Percentiles rank a stretch among this genome's conserved stretches.
These are phyloP conservation scores for Marasmius sp. DNA, from an alignment of 1,284 basidiomycete species.

Conservation along the genomic window DNA sequence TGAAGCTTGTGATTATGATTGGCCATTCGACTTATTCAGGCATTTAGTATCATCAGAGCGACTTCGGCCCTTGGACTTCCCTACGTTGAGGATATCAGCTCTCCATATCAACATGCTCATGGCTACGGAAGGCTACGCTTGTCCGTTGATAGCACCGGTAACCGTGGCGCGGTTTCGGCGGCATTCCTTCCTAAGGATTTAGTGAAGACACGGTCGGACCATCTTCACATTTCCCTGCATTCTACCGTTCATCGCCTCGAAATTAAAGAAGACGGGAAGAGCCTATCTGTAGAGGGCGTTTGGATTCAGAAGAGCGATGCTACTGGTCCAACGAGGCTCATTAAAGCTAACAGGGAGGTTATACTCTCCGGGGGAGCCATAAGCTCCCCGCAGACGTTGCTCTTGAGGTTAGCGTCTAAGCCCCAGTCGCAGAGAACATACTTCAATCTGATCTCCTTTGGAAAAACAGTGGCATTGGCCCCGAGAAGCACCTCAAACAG, in stretches of 20 bases:
- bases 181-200: constrained; percentile 22
- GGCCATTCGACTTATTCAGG: background rate
- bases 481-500: background rate
- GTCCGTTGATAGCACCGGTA: constrained; percentile 19
- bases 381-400: constrained; percentile 23
- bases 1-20: background rate
- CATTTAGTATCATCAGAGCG: constrained; percentile 7
- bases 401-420: constrained; percentile 20
- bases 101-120: constrained; percentile 12
- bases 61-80: constrained; percentile 17
- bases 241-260: constrained; percentile 4
- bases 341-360: constrained; percentile 13
- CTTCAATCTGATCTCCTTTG: background rate
- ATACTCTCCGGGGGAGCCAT: constrained; percentile 27
- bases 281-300: background rate
- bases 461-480: background rate
- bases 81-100: constrained; percentile 15
- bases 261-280: background rate
- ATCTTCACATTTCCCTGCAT: constrained; percentile 19
- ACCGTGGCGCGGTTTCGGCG: constrained; percentile 14
- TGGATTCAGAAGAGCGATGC: background rate
- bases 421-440: background rate
- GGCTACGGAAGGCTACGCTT: constrained; percentile 13
- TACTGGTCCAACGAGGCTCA: background rate
- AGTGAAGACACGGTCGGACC: constrained; percentile 6